Evolutionary conservation across 495 filamentous ascomycete genomes (phyloP).

Genomic region (Daldinia caldariorum): DNA sequence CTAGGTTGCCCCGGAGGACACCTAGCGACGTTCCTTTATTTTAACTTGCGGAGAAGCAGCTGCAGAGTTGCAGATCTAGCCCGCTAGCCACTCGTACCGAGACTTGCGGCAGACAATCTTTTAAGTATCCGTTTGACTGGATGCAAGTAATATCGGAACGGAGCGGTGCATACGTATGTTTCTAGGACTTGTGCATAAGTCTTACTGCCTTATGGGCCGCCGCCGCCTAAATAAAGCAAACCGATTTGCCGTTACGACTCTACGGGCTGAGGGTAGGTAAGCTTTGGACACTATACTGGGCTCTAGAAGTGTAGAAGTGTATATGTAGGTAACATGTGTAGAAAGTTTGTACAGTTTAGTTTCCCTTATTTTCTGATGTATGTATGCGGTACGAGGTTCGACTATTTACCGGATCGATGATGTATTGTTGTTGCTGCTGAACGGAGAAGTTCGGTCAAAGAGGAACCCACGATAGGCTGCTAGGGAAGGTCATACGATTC

Average conservation of each 20-base stretch:
- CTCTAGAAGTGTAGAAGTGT: not conserved
- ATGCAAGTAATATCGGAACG: constrained; percentile 36
- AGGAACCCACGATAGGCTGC: constrained; percentile 36
- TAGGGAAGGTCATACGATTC: constrained; percentile 36
- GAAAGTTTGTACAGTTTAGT: constrained; percentile 6
- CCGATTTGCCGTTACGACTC: constrained; percentile 22
- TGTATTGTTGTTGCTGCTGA: constrained; percentile 41
- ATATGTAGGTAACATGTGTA: not conserved
- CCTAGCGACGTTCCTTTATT: constrained; percentile 42
- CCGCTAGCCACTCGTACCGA: constrained; percentile 26
- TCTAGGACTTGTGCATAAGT: constrained; percentile 36
- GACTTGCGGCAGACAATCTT: constrained; percentile 32
- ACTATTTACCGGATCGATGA: constrained; percentile 37
- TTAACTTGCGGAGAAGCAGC: constrained; percentile 35
- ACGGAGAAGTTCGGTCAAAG: constrained; percentile 35
- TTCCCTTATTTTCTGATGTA: constrained; percentile 12
- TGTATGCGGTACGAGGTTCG: constrained; percentile 20
- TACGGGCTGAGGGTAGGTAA: not conserved
- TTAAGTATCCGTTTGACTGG: constrained; percentile 11
- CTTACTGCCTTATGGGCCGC: constrained; percentile 10
- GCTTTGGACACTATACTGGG: not conserved
- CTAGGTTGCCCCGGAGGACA: constrained; percentile 55
- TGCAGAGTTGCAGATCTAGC: constrained; percentile 18
- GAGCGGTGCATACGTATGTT: constrained; percentile 30
- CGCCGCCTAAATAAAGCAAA: not conserved